Conservation (phyloP, 2,329 filamentous ascomycete genomes). For the Diplodia mutila region DNA sequence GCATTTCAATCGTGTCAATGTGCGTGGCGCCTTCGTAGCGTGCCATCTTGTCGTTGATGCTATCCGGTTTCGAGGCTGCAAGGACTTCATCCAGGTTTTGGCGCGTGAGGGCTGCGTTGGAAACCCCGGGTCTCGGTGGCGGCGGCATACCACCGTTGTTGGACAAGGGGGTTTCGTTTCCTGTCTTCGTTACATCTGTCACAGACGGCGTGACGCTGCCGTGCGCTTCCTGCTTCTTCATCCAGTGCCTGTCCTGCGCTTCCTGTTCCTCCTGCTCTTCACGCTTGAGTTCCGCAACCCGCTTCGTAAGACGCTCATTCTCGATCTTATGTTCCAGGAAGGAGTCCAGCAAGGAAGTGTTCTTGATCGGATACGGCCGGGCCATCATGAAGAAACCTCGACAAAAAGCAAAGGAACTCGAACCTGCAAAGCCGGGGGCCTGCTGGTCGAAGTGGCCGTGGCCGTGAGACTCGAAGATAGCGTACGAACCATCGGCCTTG, state of each 20-base stretch:
- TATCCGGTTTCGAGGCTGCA: conserved; percentile 69
- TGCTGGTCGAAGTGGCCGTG: conserved; percentile 84
- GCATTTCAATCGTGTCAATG: conserved; percentile 87
- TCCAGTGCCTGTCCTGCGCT: conserved; percentile 63
- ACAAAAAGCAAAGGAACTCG: conserved; percentile 66
- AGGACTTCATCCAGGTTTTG: conserved; percentile 78
- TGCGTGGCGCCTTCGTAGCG: conserved; percentile 74
- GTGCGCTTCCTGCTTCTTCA: conserved; percentile 60
- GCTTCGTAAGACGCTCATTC: conserved; percentile 82
- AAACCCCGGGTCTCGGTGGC: conserved; percentile 63
- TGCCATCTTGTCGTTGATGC: conserved; percentile 82
- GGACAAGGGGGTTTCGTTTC: conserved; percentile 34
- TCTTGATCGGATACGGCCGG: conserved; percentile 86
- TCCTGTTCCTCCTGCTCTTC: conserved; percentile 84
- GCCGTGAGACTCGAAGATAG: conserved; percentile 88
- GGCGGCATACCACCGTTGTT: conserved; percentile 64
- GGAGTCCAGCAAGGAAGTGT: conserved; percentile 81
- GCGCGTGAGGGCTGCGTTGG: conserved; percentile 72
- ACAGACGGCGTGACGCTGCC: conserved; percentile 57
- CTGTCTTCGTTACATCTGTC: conserved; percentile 39
- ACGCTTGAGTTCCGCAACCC: conserved; percentile 80
- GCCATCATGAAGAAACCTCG: conserved; percentile 94
- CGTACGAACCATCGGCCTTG: conserved; percentile 72
- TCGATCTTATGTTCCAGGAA: conserved; percentile 97
- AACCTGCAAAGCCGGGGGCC: conserved; percentile 61